Evolutionary conservation across 2,329 filamentous ascomycete species (phyloP).

Genomic region (Claviceps sp.): DNA sequence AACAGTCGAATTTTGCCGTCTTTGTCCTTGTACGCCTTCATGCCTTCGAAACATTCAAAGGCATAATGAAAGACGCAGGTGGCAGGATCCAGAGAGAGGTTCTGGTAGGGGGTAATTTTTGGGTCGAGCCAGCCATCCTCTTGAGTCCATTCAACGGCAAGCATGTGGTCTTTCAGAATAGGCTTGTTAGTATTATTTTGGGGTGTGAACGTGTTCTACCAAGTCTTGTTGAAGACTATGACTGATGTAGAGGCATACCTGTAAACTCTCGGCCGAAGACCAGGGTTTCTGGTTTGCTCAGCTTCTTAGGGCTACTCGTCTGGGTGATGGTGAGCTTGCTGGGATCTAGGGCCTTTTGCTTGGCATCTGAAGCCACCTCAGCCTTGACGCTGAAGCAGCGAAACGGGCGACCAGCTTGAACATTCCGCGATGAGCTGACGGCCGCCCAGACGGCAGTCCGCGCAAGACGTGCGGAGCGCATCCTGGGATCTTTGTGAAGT

Average conservation of each 20-base stretch:
- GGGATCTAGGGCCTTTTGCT: slow-evolving; percentile 60
- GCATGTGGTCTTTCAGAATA: slow-evolving; percentile 72
- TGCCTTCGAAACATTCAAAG: slow-evolving; percentile 95
- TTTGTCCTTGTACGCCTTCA: slow-evolving; percentile 96
- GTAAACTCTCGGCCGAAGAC: slow-evolving; percentile 88
- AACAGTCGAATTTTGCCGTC: slow-evolving; percentile 71
- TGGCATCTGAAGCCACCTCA: slow-evolving; percentile 32
- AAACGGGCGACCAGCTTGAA: slow-evolving; percentile 16
- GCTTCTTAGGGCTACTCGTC: slow-evolving; percentile 60
- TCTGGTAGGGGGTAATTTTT: slow-evolving; percentile 85
- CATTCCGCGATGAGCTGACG: slow-evolving; percentile 21
- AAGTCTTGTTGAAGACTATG: not conserved
- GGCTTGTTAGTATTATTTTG: not conserved
- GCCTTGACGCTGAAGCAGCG: slow-evolving; percentile 40
- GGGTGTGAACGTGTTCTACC: no score
- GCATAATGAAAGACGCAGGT: slow-evolving; percentile 98
- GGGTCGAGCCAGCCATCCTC: slow-evolving; percentile 71
- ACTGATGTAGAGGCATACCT: slow-evolving; percentile 33
- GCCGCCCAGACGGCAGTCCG: slow-evolving; percentile 21
- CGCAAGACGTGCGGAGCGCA: slow-evolving; percentile 19
- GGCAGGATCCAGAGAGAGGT: slow-evolving; percentile 88
- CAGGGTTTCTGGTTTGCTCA: slow-evolving; percentile 65
- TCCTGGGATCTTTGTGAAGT: slow-evolving; percentile 4
- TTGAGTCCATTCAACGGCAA: slow-evolving; percentile 85
- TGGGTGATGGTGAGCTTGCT: slow-evolving; percentile 60